A percentile compares a stretch with the other conserved stretches of the same genome.
Evolutionary conservation across 1,139 yeast species (phyloP).

Genomic region (Geotrichum cucujoidarum): DNA sequence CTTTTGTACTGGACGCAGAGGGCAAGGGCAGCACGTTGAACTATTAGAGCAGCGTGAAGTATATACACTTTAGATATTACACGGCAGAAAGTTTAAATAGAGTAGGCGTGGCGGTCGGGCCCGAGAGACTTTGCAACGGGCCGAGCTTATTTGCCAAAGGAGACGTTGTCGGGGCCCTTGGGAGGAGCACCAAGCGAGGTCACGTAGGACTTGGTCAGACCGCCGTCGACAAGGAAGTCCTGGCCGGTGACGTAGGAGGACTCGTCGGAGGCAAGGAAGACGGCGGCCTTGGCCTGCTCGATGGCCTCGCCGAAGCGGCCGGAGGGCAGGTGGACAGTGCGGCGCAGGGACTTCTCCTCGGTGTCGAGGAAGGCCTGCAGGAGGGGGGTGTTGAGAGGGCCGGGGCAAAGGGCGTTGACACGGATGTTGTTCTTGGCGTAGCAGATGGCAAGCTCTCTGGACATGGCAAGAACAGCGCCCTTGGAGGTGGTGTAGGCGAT

Average conservation of each 20-base stretch:
- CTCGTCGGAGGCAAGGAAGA: constrained; percentile 76
- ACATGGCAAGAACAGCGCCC: constrained; percentile 40
- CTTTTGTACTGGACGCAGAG: not conserved
- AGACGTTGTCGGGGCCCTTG: constrained; percentile 31
- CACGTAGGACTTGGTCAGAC: constrained; percentile 40
- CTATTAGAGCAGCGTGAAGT: no score
- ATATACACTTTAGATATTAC: no score
- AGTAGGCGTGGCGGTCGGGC: not conserved
- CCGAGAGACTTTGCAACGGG: not conserved
- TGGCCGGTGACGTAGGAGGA: constrained; percentile 79
- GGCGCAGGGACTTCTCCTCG: constrained; percentile 37
- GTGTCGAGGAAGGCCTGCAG: constrained; percentile 49
- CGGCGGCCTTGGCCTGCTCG: constrained; percentile 78
- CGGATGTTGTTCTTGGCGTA: constrained; percentile 64
- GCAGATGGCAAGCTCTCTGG: constrained; percentile 64
- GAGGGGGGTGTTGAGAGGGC: constrained; percentile 52
- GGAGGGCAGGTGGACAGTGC: constrained; percentile 56
- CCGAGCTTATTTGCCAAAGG: constrained; percentile 30
- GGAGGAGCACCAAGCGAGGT: constrained; percentile 30
- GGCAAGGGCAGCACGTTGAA: not conserved
- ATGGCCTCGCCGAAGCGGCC: constrained; percentile 49
- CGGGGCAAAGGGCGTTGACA: constrained; percentile 68
- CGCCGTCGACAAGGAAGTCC: constrained; percentile 83
- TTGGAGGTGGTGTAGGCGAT: constrained; percentile 41
- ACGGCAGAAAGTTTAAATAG: not conserved